Evolutionary conservation across 768 basidiomycete species (phyloP), one percentile per base, ranked within the genome.

Genomic region (Fistulinella prunicolor): DNA sequence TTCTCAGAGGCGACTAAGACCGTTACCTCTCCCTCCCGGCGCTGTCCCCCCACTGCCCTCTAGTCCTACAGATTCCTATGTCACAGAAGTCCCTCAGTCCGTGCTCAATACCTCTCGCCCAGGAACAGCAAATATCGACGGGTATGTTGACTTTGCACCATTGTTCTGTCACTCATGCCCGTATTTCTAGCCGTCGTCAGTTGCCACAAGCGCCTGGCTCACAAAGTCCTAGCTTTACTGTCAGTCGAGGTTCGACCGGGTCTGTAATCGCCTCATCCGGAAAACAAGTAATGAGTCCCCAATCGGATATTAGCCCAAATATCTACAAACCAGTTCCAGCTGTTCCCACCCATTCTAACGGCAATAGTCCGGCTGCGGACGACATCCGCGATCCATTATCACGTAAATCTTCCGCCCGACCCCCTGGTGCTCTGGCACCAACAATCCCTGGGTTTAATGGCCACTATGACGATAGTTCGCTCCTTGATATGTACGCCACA

Each of bases 281-380:
- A 21, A 68, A 47, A 49, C 51, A 50, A 16, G n/a, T 36, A 22
- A 16, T 21, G 23, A 44, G 36, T 42, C 41, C 44, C 19, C 62
- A 52, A 30, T 42, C 60, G 3, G 65, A 67, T 20, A 9, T 44
- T 14, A 16, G 17, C 4, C 54, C 56, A 1, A 67, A 65, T 26
- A 34, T 68, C 14, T 53, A 65, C 52, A 67, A 67, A 46, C 65
- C 65, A 12, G 65, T 67, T 4, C 65, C 65, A 7, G 57, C 65
- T 2, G 55, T 67, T 9, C 65, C 65, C 2, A 26, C 44, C 6
- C 47, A 49, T 17, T 7, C 41, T 5, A 59, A 59, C n/a, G 54
- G 54, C 9, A 43, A 46, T 6, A 20, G 32, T 13, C 38, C 44
- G 17, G 46, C 38, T 4, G 20, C 28, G 4, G 64, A 62, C 16